Conservation (phyloP, 257 asterid genomes). For the Catharanthus roseus region DNA sequence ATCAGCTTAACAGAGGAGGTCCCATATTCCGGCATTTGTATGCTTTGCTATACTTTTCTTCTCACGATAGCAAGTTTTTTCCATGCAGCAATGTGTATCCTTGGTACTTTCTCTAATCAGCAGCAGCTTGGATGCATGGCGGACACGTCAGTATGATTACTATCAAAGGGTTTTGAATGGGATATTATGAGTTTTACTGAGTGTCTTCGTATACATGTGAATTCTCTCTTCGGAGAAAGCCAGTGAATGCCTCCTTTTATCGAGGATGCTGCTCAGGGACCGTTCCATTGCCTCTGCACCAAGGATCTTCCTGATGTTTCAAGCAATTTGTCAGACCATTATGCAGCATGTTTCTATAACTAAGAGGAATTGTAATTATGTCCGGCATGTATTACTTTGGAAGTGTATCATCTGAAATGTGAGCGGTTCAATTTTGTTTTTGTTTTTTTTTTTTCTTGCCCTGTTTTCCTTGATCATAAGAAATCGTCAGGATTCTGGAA, state of each 20-base stretch:
- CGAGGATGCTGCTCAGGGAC: conserved; percentile 5
- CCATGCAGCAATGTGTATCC: conserved; percentile 97
- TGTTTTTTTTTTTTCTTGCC: background rate
- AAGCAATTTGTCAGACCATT: conserved; percentile 2
- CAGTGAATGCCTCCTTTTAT: conserved; percentile 10
- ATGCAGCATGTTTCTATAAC: conserved; percentile 8
- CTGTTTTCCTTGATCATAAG: conserved; percentile 10
- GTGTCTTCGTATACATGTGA: conserved; percentile 11
- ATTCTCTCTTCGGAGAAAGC: conserved; percentile 20
- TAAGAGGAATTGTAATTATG: conserved; percentile 24
- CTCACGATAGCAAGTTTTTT: conserved; percentile 9
- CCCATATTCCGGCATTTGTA: conserved; percentile 14
- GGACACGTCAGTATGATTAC: conserved; percentile 96
- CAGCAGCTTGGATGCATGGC: conserved; percentile 99
- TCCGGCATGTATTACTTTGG: conserved; percentile 10
- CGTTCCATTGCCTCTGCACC: background rate
- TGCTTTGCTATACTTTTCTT: conserved; percentile 8
- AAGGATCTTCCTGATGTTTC: conserved; percentile 10
- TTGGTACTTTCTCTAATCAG: conserved; percentile 97
- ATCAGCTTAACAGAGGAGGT: conserved; percentile 98
- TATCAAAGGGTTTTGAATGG: conserved; percentile 96
- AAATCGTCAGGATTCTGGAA: conserved; percentile 4
- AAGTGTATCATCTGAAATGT: conserved; percentile 13
- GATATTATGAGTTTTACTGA: conserved; percentile 54
- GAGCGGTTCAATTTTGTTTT: conserved; percentile 12